These are phyloP conservation scores for Onygenales sp. DNA, from an alignment of 2,329 filamentous ascomycete species.

Conservation along the genomic window DNA sequence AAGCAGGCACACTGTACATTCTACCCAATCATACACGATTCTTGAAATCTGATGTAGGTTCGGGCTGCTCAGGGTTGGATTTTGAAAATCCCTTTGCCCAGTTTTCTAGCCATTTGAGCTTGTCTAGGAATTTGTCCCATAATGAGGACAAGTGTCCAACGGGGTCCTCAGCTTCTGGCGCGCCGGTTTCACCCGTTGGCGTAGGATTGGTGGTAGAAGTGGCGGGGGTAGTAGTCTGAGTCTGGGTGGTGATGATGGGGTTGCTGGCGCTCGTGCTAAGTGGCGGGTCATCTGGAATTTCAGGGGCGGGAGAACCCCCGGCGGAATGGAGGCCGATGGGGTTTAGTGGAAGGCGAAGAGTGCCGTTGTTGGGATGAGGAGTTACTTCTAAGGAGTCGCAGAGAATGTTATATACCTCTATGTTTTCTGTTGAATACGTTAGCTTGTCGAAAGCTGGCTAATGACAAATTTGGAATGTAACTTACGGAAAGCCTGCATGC, in stretches of 20 bases:
- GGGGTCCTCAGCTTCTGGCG: constrained; percentile 11
- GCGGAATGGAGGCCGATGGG: constrained; percentile 38
- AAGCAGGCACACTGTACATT: too few relatives aligned
- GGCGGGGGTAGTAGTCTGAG: neutral
- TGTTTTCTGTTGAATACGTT: constrained; percentile 58
- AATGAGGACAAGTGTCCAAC: constrained; percentile 17
- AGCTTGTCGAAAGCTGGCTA: constrained; percentile 3
- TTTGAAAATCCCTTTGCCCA: constrained; percentile 23
- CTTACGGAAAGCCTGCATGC: constrained; percentile 74
- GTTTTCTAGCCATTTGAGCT: constrained; percentile 25
- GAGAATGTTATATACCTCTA: constrained; percentile 86
- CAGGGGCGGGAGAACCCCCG: constrained; percentile 20
- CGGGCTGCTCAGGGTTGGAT: neutral
- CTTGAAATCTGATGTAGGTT: too few relatives aligned
- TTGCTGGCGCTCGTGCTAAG: constrained; percentile 4
- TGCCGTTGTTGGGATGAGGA: constrained; percentile 79
- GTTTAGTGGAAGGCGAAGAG: constrained; percentile 46
- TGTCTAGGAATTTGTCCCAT: constrained; percentile 26
- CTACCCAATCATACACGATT: too few relatives aligned
- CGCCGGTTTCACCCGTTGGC: neutral
- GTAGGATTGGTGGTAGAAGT: neutral
- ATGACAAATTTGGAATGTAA: constrained; percentile 14
- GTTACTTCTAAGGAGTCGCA: constrained; percentile 74
- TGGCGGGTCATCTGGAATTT: constrained; percentile 25
- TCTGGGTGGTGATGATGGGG: constrained; percentile 4